Conservation (phyloP, 257 asterid genomes). For the Gentiana straminea region DNA sequence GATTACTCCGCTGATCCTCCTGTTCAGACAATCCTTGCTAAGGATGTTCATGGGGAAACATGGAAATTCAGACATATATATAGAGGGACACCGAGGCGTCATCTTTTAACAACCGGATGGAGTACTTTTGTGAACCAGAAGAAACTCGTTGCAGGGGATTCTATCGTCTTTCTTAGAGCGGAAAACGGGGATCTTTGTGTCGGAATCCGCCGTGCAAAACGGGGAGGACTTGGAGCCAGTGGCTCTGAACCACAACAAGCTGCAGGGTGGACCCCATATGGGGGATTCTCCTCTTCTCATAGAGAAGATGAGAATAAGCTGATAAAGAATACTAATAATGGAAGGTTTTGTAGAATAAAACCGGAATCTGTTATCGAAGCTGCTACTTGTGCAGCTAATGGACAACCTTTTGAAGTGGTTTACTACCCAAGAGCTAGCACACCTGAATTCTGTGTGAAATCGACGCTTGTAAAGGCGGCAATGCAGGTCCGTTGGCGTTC, state of each 20-base stretch:
- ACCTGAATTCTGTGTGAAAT: slow-evolving; percentile 86
- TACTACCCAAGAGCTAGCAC: slow-evolving; percentile 92
- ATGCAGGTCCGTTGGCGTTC: slow-evolving; percentile 69
- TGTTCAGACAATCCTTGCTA: slow-evolving; percentile 68
- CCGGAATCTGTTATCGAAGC: slow-evolving; percentile 71
- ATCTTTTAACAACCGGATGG: slow-evolving; percentile 94
- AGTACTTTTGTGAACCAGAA: slow-evolving; percentile 87
- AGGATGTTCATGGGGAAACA: slow-evolving; percentile 86
- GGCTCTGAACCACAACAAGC: slow-evolving; percentile 20
- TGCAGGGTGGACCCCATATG: slow-evolving; percentile 57
- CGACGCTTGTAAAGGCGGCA: slow-evolving; percentile 57
- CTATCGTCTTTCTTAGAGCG: slow-evolving; percentile 74
- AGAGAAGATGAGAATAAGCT: slow-evolving; percentile 49
- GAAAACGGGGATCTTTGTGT: slow-evolving; percentile 81
- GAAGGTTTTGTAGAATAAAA: slow-evolving; percentile 42
- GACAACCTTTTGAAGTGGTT: slow-evolving; percentile 67
- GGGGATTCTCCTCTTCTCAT: slow-evolving; percentile 54
- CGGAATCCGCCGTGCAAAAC: slow-evolving; percentile 76
- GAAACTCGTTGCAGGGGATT: slow-evolving; percentile 91
- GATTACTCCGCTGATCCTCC: slow-evolving; percentile 82
- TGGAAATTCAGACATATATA: slow-evolving; percentile 95
- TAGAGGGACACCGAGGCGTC: slow-evolving; percentile 92
- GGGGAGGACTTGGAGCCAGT: slow-evolving; percentile 58
- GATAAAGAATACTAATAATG: slow-evolving; percentile 19
- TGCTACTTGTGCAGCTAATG: slow-evolving; percentile 55